A percentile compares a stretch with the other conserved stretches of the same genome.
phyloP scores from a whole-genome alignment of 2,329 filamentous ascomycete species.

The Trichoderma sp. region DNA sequence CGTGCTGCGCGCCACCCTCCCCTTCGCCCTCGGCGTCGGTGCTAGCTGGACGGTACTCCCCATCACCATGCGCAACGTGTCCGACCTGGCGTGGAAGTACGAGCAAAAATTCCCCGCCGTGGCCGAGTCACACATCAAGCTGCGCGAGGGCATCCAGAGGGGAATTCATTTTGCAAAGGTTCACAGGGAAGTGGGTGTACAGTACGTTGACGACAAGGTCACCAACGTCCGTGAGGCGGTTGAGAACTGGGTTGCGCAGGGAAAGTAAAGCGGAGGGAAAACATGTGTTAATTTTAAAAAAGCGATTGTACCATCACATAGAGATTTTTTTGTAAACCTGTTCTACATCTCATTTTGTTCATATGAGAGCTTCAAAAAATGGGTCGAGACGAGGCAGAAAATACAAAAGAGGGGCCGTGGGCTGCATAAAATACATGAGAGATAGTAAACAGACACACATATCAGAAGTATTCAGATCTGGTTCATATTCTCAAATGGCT shows the following conservation, averaged over 20 bases:
- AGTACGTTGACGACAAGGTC: conserved; percentile 80
- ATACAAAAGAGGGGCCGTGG: not conserved
- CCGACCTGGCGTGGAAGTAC: conserved; percentile 85
- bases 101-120: conserved; percentile 86
- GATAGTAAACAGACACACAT: not conserved
- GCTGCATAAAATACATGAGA: not conserved
- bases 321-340: conserved; percentile 35
- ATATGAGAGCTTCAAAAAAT: not conserved
- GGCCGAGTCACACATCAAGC: conserved; percentile 75
- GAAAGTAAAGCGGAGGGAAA: conserved; percentile 67
- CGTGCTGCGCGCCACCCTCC: conserved; percentile 73
- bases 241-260: conserved; percentile 90
- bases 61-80: conserved; percentile 85
- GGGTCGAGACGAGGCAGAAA: conserved; percentile 3
- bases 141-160: conserved; percentile 68
- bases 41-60: conserved; percentile 85
- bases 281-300: conserved; percentile 24
- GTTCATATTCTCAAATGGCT: not conserved
- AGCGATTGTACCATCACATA: conserved; percentile 42
- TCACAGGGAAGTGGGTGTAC: conserved; percentile 69
- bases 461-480: not conserved
- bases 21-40: conserved; percentile 76
- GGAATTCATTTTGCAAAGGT: conserved; percentile 73
- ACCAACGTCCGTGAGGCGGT: conserved; percentile 72
- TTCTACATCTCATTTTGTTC: conserved; percentile 18